Percentiles rank a stretch among this genome's conserved stretches.
These are phyloP conservation scores for Westerdykella ornata DNA, from an alignment of 2,329 filamentous ascomycete genomes.

Conservation along the genomic window DNA sequence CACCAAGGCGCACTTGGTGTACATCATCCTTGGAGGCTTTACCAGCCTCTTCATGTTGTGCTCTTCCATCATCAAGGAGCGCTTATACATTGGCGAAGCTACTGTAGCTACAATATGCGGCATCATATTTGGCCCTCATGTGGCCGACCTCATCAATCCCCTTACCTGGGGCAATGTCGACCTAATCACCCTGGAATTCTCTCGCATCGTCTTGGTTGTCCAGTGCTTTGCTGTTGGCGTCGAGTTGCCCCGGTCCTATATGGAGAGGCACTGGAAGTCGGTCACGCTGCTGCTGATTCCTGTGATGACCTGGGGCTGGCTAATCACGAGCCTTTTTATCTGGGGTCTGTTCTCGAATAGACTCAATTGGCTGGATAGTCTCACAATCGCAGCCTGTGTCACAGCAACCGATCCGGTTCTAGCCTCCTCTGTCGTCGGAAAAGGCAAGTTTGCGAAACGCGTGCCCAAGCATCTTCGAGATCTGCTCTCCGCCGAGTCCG, in stretches of 20 bases:
- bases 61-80: slow-evolving; percentile 96
- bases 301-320: slow-evolving; percentile 96
- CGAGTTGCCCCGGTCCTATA: slow-evolving; percentile 87
- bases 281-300: slow-evolving; percentile 82
- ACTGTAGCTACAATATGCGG: slow-evolving; percentile 86
- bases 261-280: slow-evolving; percentile 96
- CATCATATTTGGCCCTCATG: slow-evolving; percentile 82
- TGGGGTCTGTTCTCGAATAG: slow-evolving; percentile 76
- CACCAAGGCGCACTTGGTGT: slow-evolving; percentile 94
- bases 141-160: slow-evolving; percentile 70
- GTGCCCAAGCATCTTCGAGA: slow-evolving; percentile 97
- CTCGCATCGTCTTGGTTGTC: slow-evolving; percentile 80
- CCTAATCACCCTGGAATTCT: slow-evolving; percentile 82
- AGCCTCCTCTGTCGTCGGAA: slow-evolving; percentile 95
- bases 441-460: slow-evolving; percentile 96
- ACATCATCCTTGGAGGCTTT: slow-evolving; percentile 96
- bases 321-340: slow-evolving; percentile 85
- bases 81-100: slow-evolving; percentile 96
- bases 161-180: slow-evolving; percentile 74
- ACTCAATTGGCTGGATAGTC: slow-evolving; percentile 81
- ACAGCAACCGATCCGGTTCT: slow-evolving; percentile 96
- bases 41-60: slow-evolving; percentile 97
- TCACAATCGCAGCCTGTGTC: slow-evolving; percentile 84
- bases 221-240: slow-evolving; percentile 90
- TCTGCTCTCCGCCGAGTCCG: slow-evolving; percentile 88